These are phyloP conservation scores for Mycena galopus DNA, from an alignment of 768 basidiomycete genomes.

Conservation along the genomic window DNA sequence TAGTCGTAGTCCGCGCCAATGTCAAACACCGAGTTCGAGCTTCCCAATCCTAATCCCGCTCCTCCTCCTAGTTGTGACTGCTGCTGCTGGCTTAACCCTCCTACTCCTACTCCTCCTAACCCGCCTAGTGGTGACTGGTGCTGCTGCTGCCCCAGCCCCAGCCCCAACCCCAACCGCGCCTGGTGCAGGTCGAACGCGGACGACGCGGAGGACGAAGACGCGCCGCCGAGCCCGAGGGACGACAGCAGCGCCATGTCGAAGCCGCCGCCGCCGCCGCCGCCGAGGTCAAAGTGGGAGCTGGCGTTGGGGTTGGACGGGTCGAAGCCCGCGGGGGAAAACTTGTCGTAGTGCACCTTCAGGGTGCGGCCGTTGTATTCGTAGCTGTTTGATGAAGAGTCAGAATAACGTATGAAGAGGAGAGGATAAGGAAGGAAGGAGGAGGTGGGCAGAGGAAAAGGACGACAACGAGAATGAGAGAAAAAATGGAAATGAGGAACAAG, in stretches of 20 bases:
- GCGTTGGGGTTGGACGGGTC: constrained; percentile 34
- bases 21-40: background rate
- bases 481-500: background rate
- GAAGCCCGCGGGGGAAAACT: constrained; percentile 63
- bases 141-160: too few relatives aligned
- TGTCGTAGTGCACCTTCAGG: constrained; percentile 94
- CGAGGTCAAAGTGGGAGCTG: constrained; percentile 1
- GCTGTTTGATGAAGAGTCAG: constrained; percentile 52
- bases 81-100: too few relatives aligned
- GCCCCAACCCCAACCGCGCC: background rate
- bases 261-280: background rate
- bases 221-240: background rate
- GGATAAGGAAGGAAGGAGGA: background rate
- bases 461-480: background rate
- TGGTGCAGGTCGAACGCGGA: background rate
- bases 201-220: background rate
- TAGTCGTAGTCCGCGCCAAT: background rate
- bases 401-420: background rate
- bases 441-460: background rate
- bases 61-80: too few relatives aligned
- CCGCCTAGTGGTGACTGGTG: too few relatives aligned
- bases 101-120: too few relatives aligned
- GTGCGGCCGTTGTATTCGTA: constrained; percentile 90
- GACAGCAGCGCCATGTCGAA: constrained; percentile 18
- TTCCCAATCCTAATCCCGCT: too few relatives aligned